Conservation (phyloP, 306 rosid genomes). For the Rosa lucieae region DNA sequence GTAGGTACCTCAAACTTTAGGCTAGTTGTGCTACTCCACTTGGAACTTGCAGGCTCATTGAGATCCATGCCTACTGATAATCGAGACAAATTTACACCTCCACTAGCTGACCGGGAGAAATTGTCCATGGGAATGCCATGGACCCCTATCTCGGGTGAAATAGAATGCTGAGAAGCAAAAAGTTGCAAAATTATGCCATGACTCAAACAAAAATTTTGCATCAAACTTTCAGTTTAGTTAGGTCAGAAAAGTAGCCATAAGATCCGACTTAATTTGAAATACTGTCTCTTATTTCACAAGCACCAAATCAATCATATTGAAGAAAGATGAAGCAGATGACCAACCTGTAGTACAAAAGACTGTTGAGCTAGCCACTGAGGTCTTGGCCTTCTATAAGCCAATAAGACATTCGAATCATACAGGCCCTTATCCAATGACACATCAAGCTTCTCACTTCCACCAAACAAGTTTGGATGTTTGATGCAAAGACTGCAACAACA, state of each 20-base stretch:
- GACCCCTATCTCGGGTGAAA: constrained; percentile 79
- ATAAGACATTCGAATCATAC: constrained; percentile 71
- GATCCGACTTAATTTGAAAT: not conserved
- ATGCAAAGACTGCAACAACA: constrained; percentile 58
- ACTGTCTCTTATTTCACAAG: constrained; percentile 5
- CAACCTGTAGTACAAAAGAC: constrained; percentile 73
- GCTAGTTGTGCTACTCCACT: constrained; percentile 82
- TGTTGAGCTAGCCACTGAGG: constrained; percentile 82
- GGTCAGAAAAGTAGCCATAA: constrained; percentile 6
- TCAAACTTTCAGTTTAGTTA: constrained; percentile 11
- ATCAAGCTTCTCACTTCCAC: constrained; percentile 93
- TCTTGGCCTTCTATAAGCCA: constrained; percentile 77
- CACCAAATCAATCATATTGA: not conserved
- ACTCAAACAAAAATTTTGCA: not conserved
- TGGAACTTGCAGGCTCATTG: constrained; percentile 80
- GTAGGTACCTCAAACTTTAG: constrained; percentile 75
- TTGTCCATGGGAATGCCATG: constrained; percentile 78
- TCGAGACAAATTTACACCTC: constrained; percentile 84
- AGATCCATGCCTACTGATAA: constrained; percentile 72
- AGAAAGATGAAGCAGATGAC: constrained; percentile 10
- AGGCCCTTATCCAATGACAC: constrained; percentile 83
- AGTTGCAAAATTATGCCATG: not conserved
- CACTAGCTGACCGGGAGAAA: constrained; percentile 78
- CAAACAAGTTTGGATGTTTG: constrained; percentile 90
- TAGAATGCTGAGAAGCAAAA: constrained; percentile 59